A percentile compares a stretch with the other conserved stretches of the same genome.
Evolutionary conservation across 805 yeast species (phyloP).

Genomic region (Pichia ethanolica): DNA sequence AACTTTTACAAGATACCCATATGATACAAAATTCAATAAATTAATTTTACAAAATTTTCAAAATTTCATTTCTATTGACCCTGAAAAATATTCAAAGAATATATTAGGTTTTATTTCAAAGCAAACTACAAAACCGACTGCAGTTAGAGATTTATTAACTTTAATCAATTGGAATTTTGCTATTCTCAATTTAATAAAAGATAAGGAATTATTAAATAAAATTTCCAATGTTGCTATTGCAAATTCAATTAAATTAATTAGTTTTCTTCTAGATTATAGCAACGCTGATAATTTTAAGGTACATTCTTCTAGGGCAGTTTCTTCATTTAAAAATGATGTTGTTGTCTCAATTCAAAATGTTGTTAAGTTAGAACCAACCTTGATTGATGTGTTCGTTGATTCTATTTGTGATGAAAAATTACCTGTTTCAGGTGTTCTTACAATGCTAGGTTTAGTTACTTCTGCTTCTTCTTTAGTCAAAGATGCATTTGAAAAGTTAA

Average conservation of each 20-base stretch:
- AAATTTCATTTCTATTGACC: slow-evolving; percentile 26
- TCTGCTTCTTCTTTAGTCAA: neutral
- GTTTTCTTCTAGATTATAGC: slow-evolving; percentile 17
- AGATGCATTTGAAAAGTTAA: slow-evolving; percentile 5
- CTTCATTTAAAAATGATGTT: slow-evolving; percentile 27
- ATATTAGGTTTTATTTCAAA: slow-evolving; percentile 34
- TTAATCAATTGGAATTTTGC: slow-evolving; percentile 50
- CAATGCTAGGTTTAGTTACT: slow-evolving; percentile 19
- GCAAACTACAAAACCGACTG: slow-evolving; percentile 31
- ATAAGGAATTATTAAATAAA: slow-evolving; percentile 17
- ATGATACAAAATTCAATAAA: slow-evolving; percentile 41
- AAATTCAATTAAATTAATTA: slow-evolving; percentile 33
- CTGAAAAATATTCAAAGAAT: slow-evolving; percentile 22
- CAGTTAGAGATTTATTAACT: slow-evolving; percentile 50
- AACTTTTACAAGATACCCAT: slow-evolving; percentile 41
- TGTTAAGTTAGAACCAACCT: slow-evolving; percentile 16
- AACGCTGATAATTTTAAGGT: slow-evolving; percentile 24
- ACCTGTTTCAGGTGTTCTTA: slow-evolving; percentile 16
- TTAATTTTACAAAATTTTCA: slow-evolving; percentile 35
- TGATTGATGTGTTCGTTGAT: slow-evolving; percentile 4
- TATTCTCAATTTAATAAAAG: slow-evolving; percentile 25
- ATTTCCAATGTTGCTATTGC: slow-evolving; percentile 18
- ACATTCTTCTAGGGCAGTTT: slow-evolving; percentile 35
- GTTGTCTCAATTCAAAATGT: slow-evolving; percentile 15
- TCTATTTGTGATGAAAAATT: slow-evolving; percentile 14